Base-by-base conservation (phyloP, 148 eudicot species). In the Chenopodium berlandieri region DNA sequence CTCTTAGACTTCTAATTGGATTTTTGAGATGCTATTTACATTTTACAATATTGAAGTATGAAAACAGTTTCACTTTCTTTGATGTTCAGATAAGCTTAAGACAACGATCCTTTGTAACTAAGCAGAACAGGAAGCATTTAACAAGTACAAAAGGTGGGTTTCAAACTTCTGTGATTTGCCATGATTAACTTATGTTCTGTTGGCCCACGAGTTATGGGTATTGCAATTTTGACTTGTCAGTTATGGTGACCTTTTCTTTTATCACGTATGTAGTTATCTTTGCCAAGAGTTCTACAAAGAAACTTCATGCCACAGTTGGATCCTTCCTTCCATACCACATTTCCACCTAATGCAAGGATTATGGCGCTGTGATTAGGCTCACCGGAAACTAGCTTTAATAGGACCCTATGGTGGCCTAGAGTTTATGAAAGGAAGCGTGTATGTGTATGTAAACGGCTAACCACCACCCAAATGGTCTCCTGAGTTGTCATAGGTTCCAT, bases 81-180 rank as follows among this genome's bases (percentile, higher is more conserved):
- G 50, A 50, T 81, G 79, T 78, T 48, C 79, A 85, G 87, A 78
- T 63, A 78, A 78, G 82, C 82, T 78, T 77, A 52, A 73, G 82
- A 74, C 40, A 78, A 79, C 64, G 71, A 83, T 75, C 82, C 79
- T 74, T 85, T 70, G 84, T 79, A 75, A 20, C 81, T 19, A 82
- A 81, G 80, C 73, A 72, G 79, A 79, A 83, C 62, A 50, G 81
- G 68, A 80, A 84, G 80, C 88, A 84, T n/a, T 82, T 83, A 52
- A 78, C 85, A 75, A 63, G 66, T 68, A 37, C 47, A 75, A 71
- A 69, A 87, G 91, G 92, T 89, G 71, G 52, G 65, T 63, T 71
- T 73, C n/a, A 77, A 71, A n/a, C 56, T 44, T 76, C 37, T 73
- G n/a, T 27, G 46, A 68, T 62, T 84, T 50, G 32, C 74, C 63